Conservation (phyloP, 371 early-diverging fungal species). For the Syncephalastrum monosporum region DNA sequence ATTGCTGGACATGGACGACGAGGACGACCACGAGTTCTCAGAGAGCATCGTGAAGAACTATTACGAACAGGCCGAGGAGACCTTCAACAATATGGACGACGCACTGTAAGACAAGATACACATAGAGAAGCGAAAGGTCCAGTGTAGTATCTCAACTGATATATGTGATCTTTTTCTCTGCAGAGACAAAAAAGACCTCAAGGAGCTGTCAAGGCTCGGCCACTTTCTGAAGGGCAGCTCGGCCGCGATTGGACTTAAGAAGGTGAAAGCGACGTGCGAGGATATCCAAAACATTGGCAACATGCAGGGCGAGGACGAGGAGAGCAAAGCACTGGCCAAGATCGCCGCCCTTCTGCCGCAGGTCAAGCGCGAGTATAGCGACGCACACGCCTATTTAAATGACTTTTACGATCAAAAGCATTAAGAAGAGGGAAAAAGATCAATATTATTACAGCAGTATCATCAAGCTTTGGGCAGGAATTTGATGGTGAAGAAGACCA, state of each 20-base stretch:
- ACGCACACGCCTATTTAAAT: constrained; percentile 73
- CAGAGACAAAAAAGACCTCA: constrained; percentile 68
- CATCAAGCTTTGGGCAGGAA: constrained; percentile 61
- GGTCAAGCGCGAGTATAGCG: constrained; percentile 71
- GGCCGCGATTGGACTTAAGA: constrained; percentile 83
- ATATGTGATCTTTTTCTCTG: constrained; percentile 5
- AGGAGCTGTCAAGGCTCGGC: constrained; percentile 74
- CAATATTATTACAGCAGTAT: background rate
- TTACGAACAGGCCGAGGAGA: constrained; percentile 74
- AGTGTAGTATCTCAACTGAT: background rate
- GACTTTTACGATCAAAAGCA: constrained; percentile 66
- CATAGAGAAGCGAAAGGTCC: too few species aligned
- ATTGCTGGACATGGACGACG: constrained; percentile 81
- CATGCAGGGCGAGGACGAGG: constrained; percentile 61
- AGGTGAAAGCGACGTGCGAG: constrained; percentile 82
- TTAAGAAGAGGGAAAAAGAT: too few species aligned
- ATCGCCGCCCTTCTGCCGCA: constrained; percentile 59
- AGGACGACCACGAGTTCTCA: constrained; percentile 76
- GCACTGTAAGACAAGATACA: constrained; percentile 59
- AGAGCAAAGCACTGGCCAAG: constrained; percentile 62
- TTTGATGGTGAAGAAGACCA: constrained; percentile 69
- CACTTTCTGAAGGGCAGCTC: constrained; percentile 93
- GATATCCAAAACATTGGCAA: constrained; percentile 85
- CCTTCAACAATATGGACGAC: constrained; percentile 64
- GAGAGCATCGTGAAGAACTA: constrained; percentile 69